Percentiles rank a stretch among this genome's conserved stretches.
phyloP scores from a whole-genome alignment of 2,329 filamentous ascomycete species.

The Trichoderma gracile region DNA sequence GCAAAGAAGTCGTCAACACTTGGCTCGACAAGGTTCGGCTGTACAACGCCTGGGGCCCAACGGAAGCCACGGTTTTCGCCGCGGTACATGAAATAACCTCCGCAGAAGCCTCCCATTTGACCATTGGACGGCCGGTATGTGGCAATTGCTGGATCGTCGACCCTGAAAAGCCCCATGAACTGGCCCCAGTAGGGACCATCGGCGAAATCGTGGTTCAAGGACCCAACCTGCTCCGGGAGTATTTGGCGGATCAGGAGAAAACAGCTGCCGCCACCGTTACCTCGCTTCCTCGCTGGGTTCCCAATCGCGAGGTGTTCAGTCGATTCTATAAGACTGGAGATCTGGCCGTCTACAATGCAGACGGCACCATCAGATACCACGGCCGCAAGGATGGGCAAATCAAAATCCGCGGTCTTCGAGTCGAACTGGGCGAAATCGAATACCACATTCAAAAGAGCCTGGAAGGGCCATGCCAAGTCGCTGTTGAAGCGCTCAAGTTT shows the following conservation, averaged over 20 bases:
- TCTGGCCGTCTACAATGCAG: constrained; percentile 11
- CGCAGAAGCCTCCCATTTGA: not conserved
- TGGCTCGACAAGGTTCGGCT: constrained; percentile 19
- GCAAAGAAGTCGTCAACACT: constrained; percentile 13
- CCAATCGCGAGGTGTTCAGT: not conserved
- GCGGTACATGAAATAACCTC: not conserved
- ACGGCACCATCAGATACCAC: constrained; percentile 16
- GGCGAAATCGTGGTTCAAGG: constrained; percentile 21
- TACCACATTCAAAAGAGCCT: constrained; percentile 2
- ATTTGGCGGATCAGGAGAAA: not conserved
- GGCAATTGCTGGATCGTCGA: constrained; percentile 23
- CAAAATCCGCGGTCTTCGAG: constrained; percentile 19
- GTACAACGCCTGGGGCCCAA: constrained; percentile 18
- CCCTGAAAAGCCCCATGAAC: not conserved
- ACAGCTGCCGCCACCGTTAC: not conserved
- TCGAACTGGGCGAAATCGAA: constrained; percentile 23
- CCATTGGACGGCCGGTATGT: constrained; percentile 3
- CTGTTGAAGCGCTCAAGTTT: constrained; percentile 7
- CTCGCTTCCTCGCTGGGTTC: constrained; percentile 2
- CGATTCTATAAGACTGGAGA: constrained; percentile 19
- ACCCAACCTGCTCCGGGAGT: constrained; percentile 1
- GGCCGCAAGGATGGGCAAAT: constrained; percentile 19
- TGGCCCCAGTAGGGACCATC: constrained; percentile 2
- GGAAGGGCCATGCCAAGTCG: not conserved
- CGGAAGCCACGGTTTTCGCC: constrained; percentile 1